Base-by-base conservation (phyloP, 495 filamentous ascomycete genomes). In the Margaritispora aquatica region DNA sequence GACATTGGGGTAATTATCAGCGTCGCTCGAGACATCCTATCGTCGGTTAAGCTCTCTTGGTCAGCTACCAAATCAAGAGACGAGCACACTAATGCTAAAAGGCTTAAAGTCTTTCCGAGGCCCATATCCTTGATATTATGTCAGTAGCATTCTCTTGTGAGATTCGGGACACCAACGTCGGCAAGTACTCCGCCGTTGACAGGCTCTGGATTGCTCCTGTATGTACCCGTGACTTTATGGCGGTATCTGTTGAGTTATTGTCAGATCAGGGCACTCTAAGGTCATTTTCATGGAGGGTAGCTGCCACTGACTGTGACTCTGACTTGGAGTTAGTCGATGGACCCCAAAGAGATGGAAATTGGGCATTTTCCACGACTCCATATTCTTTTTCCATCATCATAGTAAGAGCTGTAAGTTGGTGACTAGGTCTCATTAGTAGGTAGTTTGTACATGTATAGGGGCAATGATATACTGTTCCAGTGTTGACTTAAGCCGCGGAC, bases 61-160 rank as follows among this genome's bases (percentile, higher is more conserved):
- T 48, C 29, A 34, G 5, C 13, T 5, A 5, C 13, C 13, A 34
- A 5, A 47, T 69, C 70, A 23, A 72, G 47, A 27, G 58, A 66
- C 2, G 46, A 21, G 34, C 58, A 62, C 10, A 71, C 59, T 29
- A 71, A 46, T 15, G 66, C 51, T 17, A 70, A 51, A 10, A 55
- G 34, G 21, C 46, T 67, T 5, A 70, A 58, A 7, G 69, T 70
- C 54, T 71, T 71, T 13, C 69, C 68, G 7, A 71, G 57, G 3
- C 69, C 69, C 69, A 71, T 71, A 38, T 73, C 71, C 70, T 73
- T 19, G 19, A 26, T 17, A 38, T 34, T 53, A 34, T 55, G n/a
- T 55, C 13, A 26, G 3, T 13, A 46, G 2, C 21, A 34, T 26
- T 22, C 13, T 61, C 26, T 21, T 11, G 34, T 23, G 41, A 20